Conservation (phyloP, 805 yeast genomes). For the Yarrowia sp. region DNA sequence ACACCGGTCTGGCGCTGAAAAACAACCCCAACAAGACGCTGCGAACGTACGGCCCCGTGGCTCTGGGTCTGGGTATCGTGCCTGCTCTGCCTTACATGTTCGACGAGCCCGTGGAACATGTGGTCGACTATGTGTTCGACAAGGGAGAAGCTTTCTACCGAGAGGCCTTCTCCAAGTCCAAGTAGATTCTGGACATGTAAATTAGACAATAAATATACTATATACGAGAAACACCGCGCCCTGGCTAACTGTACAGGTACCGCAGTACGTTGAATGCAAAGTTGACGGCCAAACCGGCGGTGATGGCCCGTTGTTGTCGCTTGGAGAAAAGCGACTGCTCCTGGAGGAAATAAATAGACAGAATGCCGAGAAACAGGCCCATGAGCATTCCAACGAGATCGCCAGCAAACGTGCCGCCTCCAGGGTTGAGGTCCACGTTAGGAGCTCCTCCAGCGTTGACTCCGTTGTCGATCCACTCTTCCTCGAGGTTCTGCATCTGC, state of each 20-base stretch:
- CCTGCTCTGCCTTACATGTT: slow-evolving; percentile 79
- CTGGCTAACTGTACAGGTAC: slow-evolving; percentile 1
- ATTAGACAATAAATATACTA: slow-evolving; percentile 16
- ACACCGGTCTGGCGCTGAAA: slow-evolving; percentile 68
- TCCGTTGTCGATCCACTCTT: slow-evolving; percentile 85
- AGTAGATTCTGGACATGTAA: not conserved
- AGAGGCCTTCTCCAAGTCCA: slow-evolving; percentile 3
- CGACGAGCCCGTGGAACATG: slow-evolving; percentile 82
- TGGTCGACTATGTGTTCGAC: slow-evolving; percentile 66
- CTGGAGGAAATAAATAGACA: slow-evolving; percentile 66
- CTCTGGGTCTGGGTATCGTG: slow-evolving; percentile 75
- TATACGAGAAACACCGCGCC: not conserved
- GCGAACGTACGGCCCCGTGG: slow-evolving; percentile 77
- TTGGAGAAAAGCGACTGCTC: slow-evolving; percentile 64
- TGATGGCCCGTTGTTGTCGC: slow-evolving; percentile 69
- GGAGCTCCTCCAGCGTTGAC: slow-evolving; percentile 60
- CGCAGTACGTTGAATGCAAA: slow-evolving; percentile 50
- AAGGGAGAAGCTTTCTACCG: slow-evolving; percentile 41
- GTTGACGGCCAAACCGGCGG: slow-evolving; percentile 75
- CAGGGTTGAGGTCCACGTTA: slow-evolving; percentile 43
- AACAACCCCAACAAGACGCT: slow-evolving; percentile 58
- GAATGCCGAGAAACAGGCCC: slow-evolving; percentile 79
- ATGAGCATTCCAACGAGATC: slow-evolving; percentile 70
- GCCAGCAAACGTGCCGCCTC: slow-evolving; percentile 63
- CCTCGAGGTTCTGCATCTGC: slow-evolving; percentile 61